Percentiles rank a stretch among this genome's conserved stretches.
phyloP scores from a whole-genome alignment of 768 basidiomycete genomes.

The Pleurotus eryngii region DNA sequence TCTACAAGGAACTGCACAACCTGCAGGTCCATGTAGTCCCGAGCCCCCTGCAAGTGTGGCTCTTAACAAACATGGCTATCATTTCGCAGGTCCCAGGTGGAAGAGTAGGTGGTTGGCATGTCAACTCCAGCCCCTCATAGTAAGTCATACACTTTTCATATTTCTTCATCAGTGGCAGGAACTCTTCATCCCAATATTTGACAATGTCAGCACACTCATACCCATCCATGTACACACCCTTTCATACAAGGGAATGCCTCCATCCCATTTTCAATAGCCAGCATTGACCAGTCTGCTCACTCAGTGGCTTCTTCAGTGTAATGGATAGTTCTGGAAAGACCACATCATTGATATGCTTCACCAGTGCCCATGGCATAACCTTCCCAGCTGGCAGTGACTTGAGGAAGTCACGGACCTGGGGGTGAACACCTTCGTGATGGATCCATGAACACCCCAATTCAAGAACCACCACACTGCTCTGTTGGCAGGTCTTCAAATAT shows the following conservation, averaged over 20 bases:
- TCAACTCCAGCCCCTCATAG: constrained; percentile 19
- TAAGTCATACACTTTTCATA: constrained; percentile 20
- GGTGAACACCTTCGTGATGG: constrained; percentile 18
- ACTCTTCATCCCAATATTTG: constrained; percentile 25
- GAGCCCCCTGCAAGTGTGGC: no score
- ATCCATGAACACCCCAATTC: constrained; percentile 13
- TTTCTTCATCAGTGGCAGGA: constrained; percentile 23
- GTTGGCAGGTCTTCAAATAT: constrained; percentile 29
- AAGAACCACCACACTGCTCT: constrained; percentile 22
- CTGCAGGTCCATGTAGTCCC: no score
- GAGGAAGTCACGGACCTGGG: constrained; percentile 17
- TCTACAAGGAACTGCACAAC: no score
- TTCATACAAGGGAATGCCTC: constrained; percentile 19
- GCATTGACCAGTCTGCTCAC: constrained; percentile 26
- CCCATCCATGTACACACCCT: constrained; percentile 37
- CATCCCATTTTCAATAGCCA: constrained; percentile 37
- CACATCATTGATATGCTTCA: constrained; percentile 19
- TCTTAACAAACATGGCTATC: constrained; percentile 23
- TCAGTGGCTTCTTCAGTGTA: constrained; percentile 17
- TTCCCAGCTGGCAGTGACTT: constrained; percentile 18
- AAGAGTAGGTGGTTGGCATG: constrained; percentile 16
- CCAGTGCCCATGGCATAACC: constrained; percentile 25
- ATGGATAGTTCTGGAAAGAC: constrained; percentile 31
- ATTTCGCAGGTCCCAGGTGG: constrained; percentile 19
- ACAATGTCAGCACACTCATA: constrained; percentile 32